A percentile compares a stretch with the other conserved stretches of the same genome.
phyloP scores from a whole-genome alignment of 208 protist genomes.

The Wallacemonas sp. region DNA sequence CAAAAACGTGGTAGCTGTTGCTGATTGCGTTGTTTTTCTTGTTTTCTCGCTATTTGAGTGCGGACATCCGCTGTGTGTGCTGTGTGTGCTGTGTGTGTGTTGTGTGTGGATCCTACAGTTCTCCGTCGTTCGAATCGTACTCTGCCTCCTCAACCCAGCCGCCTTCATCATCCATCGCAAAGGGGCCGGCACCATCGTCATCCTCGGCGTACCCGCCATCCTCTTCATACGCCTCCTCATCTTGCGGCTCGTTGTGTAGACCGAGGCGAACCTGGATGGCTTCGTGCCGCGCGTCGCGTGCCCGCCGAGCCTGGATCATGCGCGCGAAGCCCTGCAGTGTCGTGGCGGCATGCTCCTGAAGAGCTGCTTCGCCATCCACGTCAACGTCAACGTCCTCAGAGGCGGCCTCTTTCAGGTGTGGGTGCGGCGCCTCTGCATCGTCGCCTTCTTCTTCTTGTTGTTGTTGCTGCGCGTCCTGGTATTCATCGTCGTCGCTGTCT shows the following conservation, averaged over 20 bases:
- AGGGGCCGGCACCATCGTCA: neutral
- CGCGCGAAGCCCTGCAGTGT: conserved; percentile 11
- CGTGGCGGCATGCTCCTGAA: neutral
- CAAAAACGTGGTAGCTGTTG: no score
- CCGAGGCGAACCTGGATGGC: neutral
- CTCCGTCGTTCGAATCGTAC: conserved; percentile 8
- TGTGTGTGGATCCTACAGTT: neutral
- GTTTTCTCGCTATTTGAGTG: no score
- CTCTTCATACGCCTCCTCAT: neutral
- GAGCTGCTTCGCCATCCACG: neutral
- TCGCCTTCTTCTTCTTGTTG: no score
- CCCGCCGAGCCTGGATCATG: neutral
- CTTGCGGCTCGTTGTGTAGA: neutral
- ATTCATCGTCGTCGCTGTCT: neutral
- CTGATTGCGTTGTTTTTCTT: no score
- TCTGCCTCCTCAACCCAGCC: conserved; percentile 11
- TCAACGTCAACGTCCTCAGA: conserved; percentile 1
- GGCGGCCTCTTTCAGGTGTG: no score
- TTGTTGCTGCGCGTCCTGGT: neutral
- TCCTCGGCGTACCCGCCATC: neutral
- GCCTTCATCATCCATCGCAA: neutral
- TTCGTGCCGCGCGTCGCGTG: neutral
- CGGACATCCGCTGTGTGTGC: no score
- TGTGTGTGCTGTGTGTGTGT: neutral
- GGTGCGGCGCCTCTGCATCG: neutral